Base-by-base conservation (phyloP, 2,329 filamentous ascomycete species). In the Penicillium sumatraense region DNA sequence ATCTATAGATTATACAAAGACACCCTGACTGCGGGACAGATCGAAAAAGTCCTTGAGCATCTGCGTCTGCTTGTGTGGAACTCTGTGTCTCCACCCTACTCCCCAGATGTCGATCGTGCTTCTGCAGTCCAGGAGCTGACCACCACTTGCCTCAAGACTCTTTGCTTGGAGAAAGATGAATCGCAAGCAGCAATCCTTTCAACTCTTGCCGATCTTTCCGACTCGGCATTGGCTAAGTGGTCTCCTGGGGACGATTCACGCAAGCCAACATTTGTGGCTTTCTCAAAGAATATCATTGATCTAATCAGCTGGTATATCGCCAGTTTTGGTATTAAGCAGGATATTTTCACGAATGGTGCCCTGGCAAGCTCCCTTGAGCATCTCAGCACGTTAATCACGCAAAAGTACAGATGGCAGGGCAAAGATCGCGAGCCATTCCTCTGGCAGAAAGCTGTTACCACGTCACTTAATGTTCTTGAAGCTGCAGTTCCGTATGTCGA, bases 261-360 rank as follows among this genome's bases (percentile, higher is more conserved):
- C 48, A 86, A 86, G 53, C 89, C 91, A 6, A 96, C 91, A 0
- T 98, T 92, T 68, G 86, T 99, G 52, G 93, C 95, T 29, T 84
- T 98, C 68, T 91, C 93, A 1, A 96, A 95, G 72, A 85, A 85
- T 18, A 86, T 89, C 55, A 95, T 96, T 82, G 78, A 81, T 2
- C 83, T 91, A 42, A 73, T 96, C 20, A 69, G 66, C 45, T 76
- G 74, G 73, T 77, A 77, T 53, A 63, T 77, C 42, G 56, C 64
- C 6, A 72, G 74, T 1, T 65, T 74, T 49, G 75, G 74, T 1
- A 74, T 77, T 49, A 85, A 89, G 21, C 68, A 78, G n/a, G 85
- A 89, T 31, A 84, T 96, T 0, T 92, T 93, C 66, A 78, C 77
- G 1, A 86, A 86, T 41, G 86, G 86, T 1, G 86, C 90, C 1